Evolutionary conservation across 2,329 filamentous ascomycete genomes (phyloP).

Genomic region (Bipolaris victoriae): DNA sequence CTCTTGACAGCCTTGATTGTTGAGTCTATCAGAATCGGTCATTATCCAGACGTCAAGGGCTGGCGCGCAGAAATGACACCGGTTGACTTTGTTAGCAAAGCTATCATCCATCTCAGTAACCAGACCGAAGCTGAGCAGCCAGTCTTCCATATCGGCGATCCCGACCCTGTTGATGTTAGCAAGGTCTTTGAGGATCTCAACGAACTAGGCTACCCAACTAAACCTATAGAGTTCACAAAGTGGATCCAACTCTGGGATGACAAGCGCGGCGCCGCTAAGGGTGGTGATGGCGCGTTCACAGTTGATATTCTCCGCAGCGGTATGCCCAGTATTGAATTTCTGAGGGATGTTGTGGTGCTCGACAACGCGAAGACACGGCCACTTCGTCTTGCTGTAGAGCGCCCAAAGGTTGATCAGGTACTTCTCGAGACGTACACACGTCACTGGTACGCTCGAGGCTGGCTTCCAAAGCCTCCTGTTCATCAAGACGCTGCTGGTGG

Average conservation of each 20-base stretch:
- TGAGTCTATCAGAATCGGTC: conserved; percentile 75
- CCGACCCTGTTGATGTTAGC: conserved; percentile 70
- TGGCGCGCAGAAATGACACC: conserved; percentile 87
- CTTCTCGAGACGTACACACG: conserved; percentile 80
- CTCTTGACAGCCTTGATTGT: conserved; percentile 76
- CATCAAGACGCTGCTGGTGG: conserved; percentile 56
- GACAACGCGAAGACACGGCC: conserved; percentile 72
- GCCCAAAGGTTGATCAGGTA: conserved; percentile 71
- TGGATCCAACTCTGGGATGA: conserved; percentile 78
- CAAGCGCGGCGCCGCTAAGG: conserved; percentile 68
- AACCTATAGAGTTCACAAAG: conserved; percentile 70
- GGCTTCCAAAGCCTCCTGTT: conserved; percentile 69
- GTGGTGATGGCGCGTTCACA: conserved; percentile 74
- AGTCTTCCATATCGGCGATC: conserved; percentile 77
- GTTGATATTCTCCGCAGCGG: conserved; percentile 80
- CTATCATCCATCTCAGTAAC: conserved; percentile 72
- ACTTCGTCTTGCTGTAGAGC: conserved; percentile 62
- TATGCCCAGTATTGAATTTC: conserved; percentile 76
- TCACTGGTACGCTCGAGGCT: conserved; percentile 80
- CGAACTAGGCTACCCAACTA: conserved; percentile 73
- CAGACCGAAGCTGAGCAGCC: conserved; percentile 66
- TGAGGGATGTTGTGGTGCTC: conserved; percentile 74
- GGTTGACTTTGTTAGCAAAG: conserved; percentile 78
- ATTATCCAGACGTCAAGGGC: conserved; percentile 71
- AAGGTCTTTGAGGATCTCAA: conserved; percentile 68